Conservation (phyloP, 2,329 filamentous ascomycete species). For the Lithohypha guttulata region DNA sequence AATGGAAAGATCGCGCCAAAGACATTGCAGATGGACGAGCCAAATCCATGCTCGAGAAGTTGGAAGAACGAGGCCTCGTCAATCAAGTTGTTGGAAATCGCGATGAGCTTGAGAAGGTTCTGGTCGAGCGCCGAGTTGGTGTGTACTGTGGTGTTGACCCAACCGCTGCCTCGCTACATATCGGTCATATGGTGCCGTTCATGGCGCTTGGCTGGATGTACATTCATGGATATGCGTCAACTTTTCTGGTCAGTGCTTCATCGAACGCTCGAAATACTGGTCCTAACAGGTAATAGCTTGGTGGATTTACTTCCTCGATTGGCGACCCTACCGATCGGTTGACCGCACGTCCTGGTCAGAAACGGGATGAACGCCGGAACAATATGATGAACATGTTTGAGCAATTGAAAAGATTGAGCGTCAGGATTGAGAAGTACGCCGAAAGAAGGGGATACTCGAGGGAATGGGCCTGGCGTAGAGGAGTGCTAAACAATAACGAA, state of each 20-base stretch:
- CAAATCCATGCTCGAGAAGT: constrained; percentile 33
- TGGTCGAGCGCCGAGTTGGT: constrained; percentile 36
- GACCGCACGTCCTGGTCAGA: constrained; percentile 29
- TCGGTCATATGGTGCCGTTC: constrained; percentile 41
- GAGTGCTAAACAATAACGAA: constrained; percentile 66
- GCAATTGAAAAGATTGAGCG: constrained; percentile 54
- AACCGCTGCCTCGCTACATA: constrained; percentile 39
- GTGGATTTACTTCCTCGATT: constrained; percentile 36
- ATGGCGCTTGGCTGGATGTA: constrained; percentile 42
- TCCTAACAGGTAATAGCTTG: constrained; percentile 31
- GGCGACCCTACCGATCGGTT: constrained; percentile 38
- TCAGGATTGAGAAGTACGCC: constrained; percentile 58
- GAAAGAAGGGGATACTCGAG: constrained; percentile 53
- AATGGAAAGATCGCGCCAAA: constrained; percentile 31
- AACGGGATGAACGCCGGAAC: constrained; percentile 31
- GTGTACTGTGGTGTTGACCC: constrained; percentile 41
- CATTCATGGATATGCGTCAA: constrained; percentile 36
- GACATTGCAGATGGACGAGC: constrained; percentile 35
- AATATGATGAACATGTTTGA: constrained; percentile 41
- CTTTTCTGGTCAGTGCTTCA: constrained; percentile 32
- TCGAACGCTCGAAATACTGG: background rate
- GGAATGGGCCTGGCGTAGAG: constrained; percentile 55
- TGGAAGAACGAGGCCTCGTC: constrained; percentile 37
- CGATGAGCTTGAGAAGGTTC: constrained; percentile 32
- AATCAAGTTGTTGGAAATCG: constrained; percentile 38